A percentile compares a stretch with the other conserved stretches of the same genome.
These are phyloP conservation scores for Tuber calosporum DNA, from an alignment of 495 filamentous ascomycete species.

Conservation along the genomic window DNA sequence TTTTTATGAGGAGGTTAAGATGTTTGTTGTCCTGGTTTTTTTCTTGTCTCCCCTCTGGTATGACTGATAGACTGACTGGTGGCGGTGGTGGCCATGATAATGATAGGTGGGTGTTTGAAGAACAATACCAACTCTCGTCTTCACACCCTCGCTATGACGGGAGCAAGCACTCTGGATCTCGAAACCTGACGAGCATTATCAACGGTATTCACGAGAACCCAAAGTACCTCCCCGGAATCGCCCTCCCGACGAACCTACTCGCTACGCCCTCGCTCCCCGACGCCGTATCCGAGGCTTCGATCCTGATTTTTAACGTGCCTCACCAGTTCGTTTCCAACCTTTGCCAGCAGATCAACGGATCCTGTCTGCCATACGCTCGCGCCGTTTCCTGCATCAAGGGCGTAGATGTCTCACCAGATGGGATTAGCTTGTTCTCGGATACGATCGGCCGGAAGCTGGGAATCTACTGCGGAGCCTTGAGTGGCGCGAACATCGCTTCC, in stretches of 20 bases:
- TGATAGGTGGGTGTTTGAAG: slow-evolving; percentile 43
- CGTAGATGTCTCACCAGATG: slow-evolving; percentile 76
- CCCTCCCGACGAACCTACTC: slow-evolving; percentile 75
- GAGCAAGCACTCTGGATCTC: slow-evolving; percentile 53
- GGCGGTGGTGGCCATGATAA: neutral
- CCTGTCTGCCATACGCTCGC: slow-evolving; percentile 83
- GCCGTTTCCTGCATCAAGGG: slow-evolving; percentile 98
- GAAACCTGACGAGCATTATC: slow-evolving; percentile 85
- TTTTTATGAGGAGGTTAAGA: slow-evolving; percentile 84
- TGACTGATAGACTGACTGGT: slow-evolving; percentile 39
- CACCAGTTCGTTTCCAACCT: slow-evolving; percentile 93
- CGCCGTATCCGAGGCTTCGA: slow-evolving; percentile 70
- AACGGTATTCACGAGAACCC: slow-evolving; percentile 91
- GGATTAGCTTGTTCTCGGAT: slow-evolving; percentile 85
- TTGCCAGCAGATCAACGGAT: slow-evolving; percentile 75
- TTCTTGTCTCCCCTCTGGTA: slow-evolving; percentile 36
- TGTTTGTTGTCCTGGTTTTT: slow-evolving; percentile 63
- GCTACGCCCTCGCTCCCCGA: slow-evolving; percentile 82
- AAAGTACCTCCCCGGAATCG: slow-evolving; percentile 86
- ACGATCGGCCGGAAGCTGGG: slow-evolving; percentile 79
- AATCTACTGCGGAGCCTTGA: slow-evolving; percentile 95
- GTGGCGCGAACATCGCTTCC: slow-evolving; percentile 91
- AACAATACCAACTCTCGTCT: slow-evolving; percentile 42
- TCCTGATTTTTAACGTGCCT: slow-evolving; percentile 94
- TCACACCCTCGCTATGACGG: slow-evolving; percentile 43